Conservation (phyloP, 2,329 filamentous ascomycete species). For the Hysterium pulicare region DNA sequence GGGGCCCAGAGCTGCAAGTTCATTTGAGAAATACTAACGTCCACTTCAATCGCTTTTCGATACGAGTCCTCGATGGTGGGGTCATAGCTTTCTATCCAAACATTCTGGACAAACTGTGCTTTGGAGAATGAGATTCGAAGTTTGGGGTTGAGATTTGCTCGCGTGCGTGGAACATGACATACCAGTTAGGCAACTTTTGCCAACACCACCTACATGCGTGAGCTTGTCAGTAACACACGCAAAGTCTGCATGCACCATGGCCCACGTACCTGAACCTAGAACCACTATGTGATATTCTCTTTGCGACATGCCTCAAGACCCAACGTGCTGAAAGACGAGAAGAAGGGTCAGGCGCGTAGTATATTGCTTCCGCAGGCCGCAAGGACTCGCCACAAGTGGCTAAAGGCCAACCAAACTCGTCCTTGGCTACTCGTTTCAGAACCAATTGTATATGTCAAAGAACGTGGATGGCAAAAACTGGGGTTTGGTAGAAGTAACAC, state of each 20-base stretch:
- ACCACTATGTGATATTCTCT: constrained; percentile 44
- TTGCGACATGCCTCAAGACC: constrained; percentile 34
- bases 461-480: background rate
- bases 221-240: constrained; percentile 21
- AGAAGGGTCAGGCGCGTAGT: constrained; percentile 18
- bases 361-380: constrained; percentile 7
- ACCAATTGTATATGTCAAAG: constrained; percentile 9
- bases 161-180: constrained; percentile 31
- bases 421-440: constrained; percentile 22
- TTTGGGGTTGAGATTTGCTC: constrained; percentile 5
- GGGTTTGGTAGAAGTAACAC: background rate
- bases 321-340: constrained; percentile 10
- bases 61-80: constrained; percentile 63
- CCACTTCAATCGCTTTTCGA: constrained; percentile 65
- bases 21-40: constrained; percentile 59
- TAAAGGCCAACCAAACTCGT: constrained; percentile 22
- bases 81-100: constrained; percentile 79
- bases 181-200: constrained; percentile 91
- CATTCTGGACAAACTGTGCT: constrained; percentile 90
- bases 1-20: background rate
- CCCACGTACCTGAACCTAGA: constrained; percentile 38
- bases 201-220: constrained; percentile 68
- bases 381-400: constrained; percentile 27
- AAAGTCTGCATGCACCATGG: constrained; percentile 9
- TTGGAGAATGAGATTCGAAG: constrained; percentile 13